phyloP scores from a whole-genome alignment of 2,329 filamentous ascomycete genomes.

The Trichoderma afroharzianum region DNA sequence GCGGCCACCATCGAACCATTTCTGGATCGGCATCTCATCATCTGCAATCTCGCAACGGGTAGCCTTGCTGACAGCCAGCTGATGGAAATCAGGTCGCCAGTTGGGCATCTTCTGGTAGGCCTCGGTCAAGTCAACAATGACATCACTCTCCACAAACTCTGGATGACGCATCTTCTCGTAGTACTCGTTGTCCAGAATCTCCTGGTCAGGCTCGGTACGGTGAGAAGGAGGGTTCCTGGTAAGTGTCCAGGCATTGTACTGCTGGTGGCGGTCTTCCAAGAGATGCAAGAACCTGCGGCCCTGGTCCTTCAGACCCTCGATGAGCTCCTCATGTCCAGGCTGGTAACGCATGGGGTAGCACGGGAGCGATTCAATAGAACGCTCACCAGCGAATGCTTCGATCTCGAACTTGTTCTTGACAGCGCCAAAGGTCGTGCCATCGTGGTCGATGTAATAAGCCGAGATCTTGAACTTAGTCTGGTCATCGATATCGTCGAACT shows the following conservation, averaged over 20 bases:
- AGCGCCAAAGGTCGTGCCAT: conserved; percentile 37
- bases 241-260: conserved; percentile 42
- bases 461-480: conserved; percentile 37
- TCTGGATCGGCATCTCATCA: conserved; percentile 37
- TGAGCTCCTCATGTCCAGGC: conserved; percentile 33
- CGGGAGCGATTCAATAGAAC: conserved; percentile 35
- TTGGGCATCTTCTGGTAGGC: conserved; percentile 38
- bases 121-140: conserved; percentile 42
- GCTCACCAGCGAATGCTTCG: conserved; percentile 36
- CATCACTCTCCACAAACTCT: conserved; percentile 40
- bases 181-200: conserved; percentile 31
- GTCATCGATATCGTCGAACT: conserved; percentile 28
- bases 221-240: conserved; percentile 35
- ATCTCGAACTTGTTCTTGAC: conserved; percentile 38
- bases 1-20: conserved; percentile 34
- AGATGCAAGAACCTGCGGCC: conserved; percentile 34
- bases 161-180: conserved; percentile 36
- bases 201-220: conserved; percentile 27
- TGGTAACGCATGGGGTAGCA: conserved; percentile 39
- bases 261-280: conserved; percentile 36
- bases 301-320: conserved; percentile 31
- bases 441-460: conserved; percentile 42
- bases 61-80: conserved; percentile 31
- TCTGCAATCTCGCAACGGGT: conserved; percentile 30
- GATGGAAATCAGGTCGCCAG: conserved; percentile 35